A percentile compares a stretch with the other conserved stretches of the same genome.
Evolutionary conservation across 1,139 yeast species (phyloP).

Genomic region (Geotrichum fermentans): DNA sequence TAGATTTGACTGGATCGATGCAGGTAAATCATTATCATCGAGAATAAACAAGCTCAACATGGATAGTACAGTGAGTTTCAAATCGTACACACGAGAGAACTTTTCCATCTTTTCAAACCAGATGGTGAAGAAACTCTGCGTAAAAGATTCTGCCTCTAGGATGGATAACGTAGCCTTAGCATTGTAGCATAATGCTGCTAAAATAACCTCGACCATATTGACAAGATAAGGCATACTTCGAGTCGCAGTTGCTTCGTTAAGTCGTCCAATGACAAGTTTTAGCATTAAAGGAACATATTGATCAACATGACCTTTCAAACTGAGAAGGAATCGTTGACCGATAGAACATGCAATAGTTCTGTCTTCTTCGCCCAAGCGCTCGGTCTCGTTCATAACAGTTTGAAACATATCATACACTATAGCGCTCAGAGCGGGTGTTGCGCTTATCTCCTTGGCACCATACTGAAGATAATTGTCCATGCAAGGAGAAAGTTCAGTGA

Average conservation of each 20-base stretch:
- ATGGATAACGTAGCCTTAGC: slow-evolving; percentile 50
- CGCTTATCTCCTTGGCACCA: slow-evolving; percentile 52
- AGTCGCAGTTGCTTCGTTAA: slow-evolving; percentile 27
- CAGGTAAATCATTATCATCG: slow-evolving; percentile 41
- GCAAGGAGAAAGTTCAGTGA: slow-evolving; percentile 74
- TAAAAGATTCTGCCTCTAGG: slow-evolving; percentile 47
- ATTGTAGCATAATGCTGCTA: slow-evolving; percentile 62
- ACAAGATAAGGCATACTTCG: slow-evolving; percentile 48
- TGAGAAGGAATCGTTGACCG: slow-evolving; percentile 51
- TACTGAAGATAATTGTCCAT: slow-evolving; percentile 73
- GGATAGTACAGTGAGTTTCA: slow-evolving; percentile 70
- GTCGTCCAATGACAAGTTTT: slow-evolving; percentile 32
- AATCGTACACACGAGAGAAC: slow-evolving; percentile 72
- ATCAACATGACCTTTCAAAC: slow-evolving; percentile 41
- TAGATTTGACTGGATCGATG: slow-evolving; percentile 30
- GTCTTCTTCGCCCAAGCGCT: slow-evolving; percentile 47
- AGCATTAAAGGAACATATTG: slow-evolving; percentile 44
- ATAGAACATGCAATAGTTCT: slow-evolving; percentile 49
- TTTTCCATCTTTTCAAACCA: slow-evolving; percentile 64
- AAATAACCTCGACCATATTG: slow-evolving; percentile 58
- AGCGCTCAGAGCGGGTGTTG: slow-evolving; percentile 33
- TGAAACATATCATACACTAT: slow-evolving; percentile 37
- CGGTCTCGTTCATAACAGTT: slow-evolving; percentile 35
- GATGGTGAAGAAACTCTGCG: slow-evolving; percentile 51
- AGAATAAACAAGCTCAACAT: slow-evolving; percentile 47